Evolutionary conservation across 129 eudicot genomes (phyloP), one percentile per base, ranked within the genome.

Genomic region (Artemisia tridentata): DNA sequence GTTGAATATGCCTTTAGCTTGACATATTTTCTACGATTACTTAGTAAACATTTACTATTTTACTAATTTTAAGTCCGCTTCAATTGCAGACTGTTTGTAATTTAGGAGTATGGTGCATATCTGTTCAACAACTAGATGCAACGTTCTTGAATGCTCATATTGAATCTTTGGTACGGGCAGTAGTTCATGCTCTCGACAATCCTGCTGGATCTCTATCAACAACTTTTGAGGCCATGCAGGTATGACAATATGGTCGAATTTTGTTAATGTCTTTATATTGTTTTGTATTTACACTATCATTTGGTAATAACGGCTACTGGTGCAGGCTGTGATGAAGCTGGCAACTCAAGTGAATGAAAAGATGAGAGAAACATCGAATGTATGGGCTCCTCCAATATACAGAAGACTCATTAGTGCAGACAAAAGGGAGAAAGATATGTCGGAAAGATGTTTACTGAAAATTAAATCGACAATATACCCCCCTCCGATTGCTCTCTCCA

Each of bases 141-240:
- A 55, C 74, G 13, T 14, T 47, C 66, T 73, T 92, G 81, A 84
- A 69, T 61, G 69, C 71, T 43, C 84, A 92, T 75, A 80, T 84
- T 31, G 69, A 83, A 20, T 81, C 90, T 66, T 61, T 89, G 69
- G 65, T 92, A 64, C 80, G 84, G 68, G 91, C 96, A 46, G 72
- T 89, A 59, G 77, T 82, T 69, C 84, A 89, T 78, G 93, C 96
- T 46, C 89, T 92, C 34, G 96, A 92, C 84, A 89, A 92, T 81
- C 98, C 98, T 20, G 63, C 81, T 49, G 91, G 98, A 78, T 89
- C 98, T 54, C 68, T 89, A 17, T 92, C 96, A 47, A 89, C 81
- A 48, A 92, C 96, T 31, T 92, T 83, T 74, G 96, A 92, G 84
- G 98, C 95, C 48, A 84, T 86, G 82, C 98, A 91, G 91, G 97